Base-by-base conservation (phyloP, 1,139 yeast species). In the Yamadazyma conglobata region DNA sequence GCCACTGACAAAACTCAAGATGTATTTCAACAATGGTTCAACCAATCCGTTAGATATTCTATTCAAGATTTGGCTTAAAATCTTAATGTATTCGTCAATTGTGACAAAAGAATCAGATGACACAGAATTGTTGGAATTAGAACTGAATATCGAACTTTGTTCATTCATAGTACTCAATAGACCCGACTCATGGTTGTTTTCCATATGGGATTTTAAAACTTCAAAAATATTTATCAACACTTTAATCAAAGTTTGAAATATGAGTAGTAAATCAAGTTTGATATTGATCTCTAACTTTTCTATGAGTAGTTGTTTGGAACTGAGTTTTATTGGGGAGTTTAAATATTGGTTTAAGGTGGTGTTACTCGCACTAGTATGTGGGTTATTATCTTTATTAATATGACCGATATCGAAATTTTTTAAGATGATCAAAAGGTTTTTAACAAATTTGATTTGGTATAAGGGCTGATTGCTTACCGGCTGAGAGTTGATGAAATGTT, bases 281-380 rank as follows among this genome's bases (percentile, higher is more conserved):
- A 68, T 67, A 38, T 67, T 68, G 28, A 68, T 65, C 38, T 68
- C 74, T 29, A 68, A 47, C 44, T 67, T 68, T 39, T 68, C 74
- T 22, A 68, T 66, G 27, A 65, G 52, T 29, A 68, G 52, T 37
- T 68, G 74, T 27, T 58, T 58, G 9, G 72, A 61, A 35, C 54
- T 64, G 32, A 68, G 48, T 37, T 60, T 60, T 25, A 67, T 66
- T 10, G 74, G 74, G 10, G 71, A 63, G 28, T 28, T 46, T 5
- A 29, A 10, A 29, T 38, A 37, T 20, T 44, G 50, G 33, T 36
- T 42, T 23, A 47, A 24, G 11, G 53, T 44, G 14, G 48, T 30
- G 33, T 38, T 30, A 10, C 38, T 31, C 9, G 42, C 39, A 20
- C 25, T 34, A 20, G 18, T 29, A 21, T 27, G 30, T n/a, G 30